These are phyloP conservation scores for Plasmopara muralis DNA, from an alignment of 352 stramenopile species.

Conservation along the genomic window DNA sequence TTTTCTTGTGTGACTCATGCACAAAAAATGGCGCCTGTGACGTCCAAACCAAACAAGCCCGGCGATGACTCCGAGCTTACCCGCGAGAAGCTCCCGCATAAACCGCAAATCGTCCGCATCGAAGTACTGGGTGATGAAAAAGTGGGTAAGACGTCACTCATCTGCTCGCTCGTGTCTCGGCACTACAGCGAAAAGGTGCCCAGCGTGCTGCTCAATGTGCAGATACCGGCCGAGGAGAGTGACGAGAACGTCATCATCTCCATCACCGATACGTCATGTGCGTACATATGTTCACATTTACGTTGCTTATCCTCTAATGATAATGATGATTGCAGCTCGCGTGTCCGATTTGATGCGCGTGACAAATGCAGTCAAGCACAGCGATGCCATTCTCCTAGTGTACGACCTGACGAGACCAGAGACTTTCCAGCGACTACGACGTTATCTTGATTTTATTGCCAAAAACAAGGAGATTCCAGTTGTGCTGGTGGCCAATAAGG, in stretches of 20 bases:
- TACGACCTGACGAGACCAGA: constrained; percentile 82
- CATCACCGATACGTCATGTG: constrained; percentile 85
- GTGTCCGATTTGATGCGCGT: constrained; percentile 79
- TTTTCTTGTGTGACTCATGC: too few species aligned
- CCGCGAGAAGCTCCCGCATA: constrained; percentile 50
- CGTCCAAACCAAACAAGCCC: background rate
- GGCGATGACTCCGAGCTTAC: constrained; percentile 20
- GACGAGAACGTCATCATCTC: constrained; percentile 87
- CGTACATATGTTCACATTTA: constrained; percentile 8
- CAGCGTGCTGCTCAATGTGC: constrained; percentile 79
- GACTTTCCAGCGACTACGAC: constrained; percentile 76
- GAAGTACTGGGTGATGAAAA: constrained; percentile 87
- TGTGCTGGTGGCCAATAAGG: constrained; percentile 86
- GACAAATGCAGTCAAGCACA: constrained; percentile 77
- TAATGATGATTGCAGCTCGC: constrained; percentile 30
- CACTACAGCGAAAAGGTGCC: constrained; percentile 87
- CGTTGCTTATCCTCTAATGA: background rate
- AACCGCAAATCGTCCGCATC: constrained; percentile 81
- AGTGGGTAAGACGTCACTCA: constrained; percentile 88
- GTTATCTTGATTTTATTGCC: constrained; percentile 83
- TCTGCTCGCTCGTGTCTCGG: constrained; percentile 84
- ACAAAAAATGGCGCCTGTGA: background rate
- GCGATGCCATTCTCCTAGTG: constrained; percentile 81
- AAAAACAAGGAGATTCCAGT: constrained; percentile 84
- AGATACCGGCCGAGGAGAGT: constrained; percentile 85